Conservation (phyloP, 73 alveolate species). For the Symbiodinium pilosum region DNA sequence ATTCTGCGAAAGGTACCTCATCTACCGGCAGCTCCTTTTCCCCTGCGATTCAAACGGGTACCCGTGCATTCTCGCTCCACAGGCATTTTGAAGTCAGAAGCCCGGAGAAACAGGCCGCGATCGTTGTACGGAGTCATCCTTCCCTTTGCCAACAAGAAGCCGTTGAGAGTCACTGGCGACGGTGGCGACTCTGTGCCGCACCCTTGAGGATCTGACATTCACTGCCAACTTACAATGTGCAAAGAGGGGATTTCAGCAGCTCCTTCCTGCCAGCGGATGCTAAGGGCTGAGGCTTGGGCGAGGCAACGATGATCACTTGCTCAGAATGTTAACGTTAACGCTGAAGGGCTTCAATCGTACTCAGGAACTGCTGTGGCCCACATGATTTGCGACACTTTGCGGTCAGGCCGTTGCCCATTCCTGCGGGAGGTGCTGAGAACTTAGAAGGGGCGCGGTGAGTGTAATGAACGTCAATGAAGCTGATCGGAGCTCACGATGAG, state of each 20-base stretch:
- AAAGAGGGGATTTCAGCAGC: no score
- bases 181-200: background rate
- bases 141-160: conserved; percentile 1
- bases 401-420: background rate
- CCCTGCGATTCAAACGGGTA: conserved; percentile 13
- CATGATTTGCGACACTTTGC: background rate
- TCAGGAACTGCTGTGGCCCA: no score
- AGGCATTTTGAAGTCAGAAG: background rate
- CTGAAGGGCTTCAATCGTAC: no score
- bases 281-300: background rate
- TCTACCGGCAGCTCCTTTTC: background rate
- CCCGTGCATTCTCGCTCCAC: background rate
- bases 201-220: background rate
- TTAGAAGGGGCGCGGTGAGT: background rate
- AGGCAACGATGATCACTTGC: background rate
- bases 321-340: no score
- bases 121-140: background rate
- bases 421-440: background rate
- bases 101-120: background rate
- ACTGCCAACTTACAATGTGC: no score
- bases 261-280: no score
- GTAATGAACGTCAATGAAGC: no score
- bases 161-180: background rate
- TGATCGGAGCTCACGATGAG: no score
- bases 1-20: background rate